Evolutionary conservation across 768 basidiomycete species (phyloP), one percentile per base, ranked within the genome.

Genomic region (Naganishia randhawae): DNA sequence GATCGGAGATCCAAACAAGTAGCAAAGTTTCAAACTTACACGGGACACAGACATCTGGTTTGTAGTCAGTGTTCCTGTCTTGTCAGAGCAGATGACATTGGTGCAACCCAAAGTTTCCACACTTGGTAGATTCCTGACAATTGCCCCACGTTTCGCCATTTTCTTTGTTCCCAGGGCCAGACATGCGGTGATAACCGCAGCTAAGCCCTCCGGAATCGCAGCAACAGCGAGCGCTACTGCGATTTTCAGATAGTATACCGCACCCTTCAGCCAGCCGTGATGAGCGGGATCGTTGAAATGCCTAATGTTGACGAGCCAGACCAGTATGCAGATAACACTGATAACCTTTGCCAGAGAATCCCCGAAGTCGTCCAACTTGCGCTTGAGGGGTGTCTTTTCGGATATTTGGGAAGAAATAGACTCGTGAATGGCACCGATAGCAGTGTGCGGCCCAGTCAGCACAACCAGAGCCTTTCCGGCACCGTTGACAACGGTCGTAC

Each of bases 241-340:
- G 77, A 99, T 97, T 82, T 99, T 99, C 85, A 99, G 91, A 82
- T 99, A 99, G 80, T 97, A 98, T 63, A 99, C 86, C 0, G 95
- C 95, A 48, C 95, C 95, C 78, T 92, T 92, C 75, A 97, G 83
- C 52, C 82, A 86, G 55, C 94, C 91, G 72, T 89, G 90, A 77
- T 99, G 95, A 29, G 90, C 85, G 3, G 95, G 92, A 76, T 99
- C 95, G 85, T 86, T 88, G 81, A 99, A 99, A 81, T 99, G 92
- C 61, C 90, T 87, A 73, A 93, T 85, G 81, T 99, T 99, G 82
- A 99, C 90, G 69, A 97, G 83, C 95, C 95, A 99, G 71, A 99
- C 95, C 70, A 99, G 87, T 69, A 99, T 84, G 74, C 95, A 99
- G 75, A 98, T 96, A 70, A 96, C 91, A 50, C 88, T 86, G 81